Percentiles rank a stretch among this genome's conserved stretches.
Evolutionary conservation across 345 rosid species (phyloP).

Genomic region (Hypericum androsaemum): DNA sequence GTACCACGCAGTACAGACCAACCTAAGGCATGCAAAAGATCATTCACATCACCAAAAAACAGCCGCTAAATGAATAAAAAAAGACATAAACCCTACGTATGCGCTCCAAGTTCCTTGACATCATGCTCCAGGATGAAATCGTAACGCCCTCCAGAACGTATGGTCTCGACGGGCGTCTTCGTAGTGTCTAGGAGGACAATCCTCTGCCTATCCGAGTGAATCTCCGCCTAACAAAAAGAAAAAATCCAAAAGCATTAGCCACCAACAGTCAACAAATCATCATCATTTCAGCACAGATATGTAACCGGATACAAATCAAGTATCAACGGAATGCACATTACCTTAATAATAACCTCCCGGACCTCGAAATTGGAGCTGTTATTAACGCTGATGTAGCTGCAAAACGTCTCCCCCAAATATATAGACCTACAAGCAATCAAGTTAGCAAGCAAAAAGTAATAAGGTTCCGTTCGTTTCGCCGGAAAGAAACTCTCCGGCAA

Average conservation of each 20-base stretch:
- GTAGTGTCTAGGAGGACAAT: slow-evolving; percentile 79
- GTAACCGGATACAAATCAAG: too few species aligned
- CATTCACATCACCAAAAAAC: neutral
- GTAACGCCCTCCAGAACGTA: slow-evolving; percentile 80
- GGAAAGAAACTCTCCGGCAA: neutral
- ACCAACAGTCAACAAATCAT: too few species aligned
- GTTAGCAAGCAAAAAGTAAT: neutral
- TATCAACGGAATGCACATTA: slow-evolving; percentile 3
- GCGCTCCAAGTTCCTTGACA: slow-evolving; percentile 98
- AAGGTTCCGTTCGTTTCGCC: neutral
- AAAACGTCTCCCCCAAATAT: slow-evolving; percentile 87
- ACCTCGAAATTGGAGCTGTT: slow-evolving; percentile 80
- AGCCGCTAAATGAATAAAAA: neutral
- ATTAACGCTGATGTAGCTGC: slow-evolving; percentile 88
- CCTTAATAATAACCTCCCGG: slow-evolving; percentile 75
- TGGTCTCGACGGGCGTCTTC: slow-evolving; percentile 74
- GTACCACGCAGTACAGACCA: slow-evolving; percentile 90
- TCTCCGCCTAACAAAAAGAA: slow-evolving; percentile 88
- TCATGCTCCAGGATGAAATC: slow-evolving; percentile 97
- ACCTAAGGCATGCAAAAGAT: slow-evolving; percentile 26
- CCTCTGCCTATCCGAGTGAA: slow-evolving; percentile 90
- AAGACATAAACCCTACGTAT: slow-evolving; percentile 45
- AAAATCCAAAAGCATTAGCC: too few species aligned
- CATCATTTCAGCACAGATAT: too few species aligned
- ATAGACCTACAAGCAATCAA: slow-evolving; percentile 45